phyloP scores from a whole-genome alignment of 2,329 filamentous ascomycete species.

The Chaetomium sp. region DNA sequence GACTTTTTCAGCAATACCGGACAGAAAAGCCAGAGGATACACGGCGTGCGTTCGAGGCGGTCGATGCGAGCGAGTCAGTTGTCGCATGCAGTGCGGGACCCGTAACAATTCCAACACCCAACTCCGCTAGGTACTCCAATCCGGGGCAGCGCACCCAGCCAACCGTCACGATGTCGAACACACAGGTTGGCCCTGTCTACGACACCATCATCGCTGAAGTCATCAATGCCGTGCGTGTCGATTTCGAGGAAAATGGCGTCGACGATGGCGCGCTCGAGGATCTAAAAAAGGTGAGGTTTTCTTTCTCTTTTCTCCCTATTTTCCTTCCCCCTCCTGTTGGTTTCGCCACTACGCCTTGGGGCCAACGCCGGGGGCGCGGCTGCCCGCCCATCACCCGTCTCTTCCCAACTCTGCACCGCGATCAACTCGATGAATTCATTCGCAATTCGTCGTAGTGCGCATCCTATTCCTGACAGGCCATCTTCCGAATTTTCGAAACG shows the following conservation, averaged over 20 bases:
- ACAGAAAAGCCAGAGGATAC: neutral
- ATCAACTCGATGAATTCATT: conserved; percentile 1
- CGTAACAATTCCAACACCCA: neutral
- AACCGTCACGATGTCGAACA: conserved; percentile 48
- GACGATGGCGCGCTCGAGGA: conserved; percentile 82
- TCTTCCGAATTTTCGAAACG: neutral
- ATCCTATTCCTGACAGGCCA: neutral
- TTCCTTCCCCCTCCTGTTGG: neutral
- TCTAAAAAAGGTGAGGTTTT: conserved; percentile 69
- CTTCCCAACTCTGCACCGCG: neutral
- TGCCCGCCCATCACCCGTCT: neutral
- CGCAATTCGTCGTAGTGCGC: conserved; percentile 18
- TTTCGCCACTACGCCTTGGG: neutral
- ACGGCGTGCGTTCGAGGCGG: too few relatives aligned
- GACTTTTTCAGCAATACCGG: neutral
- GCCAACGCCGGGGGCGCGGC: too few relatives aligned
- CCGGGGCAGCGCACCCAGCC: neutral
- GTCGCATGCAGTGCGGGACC: conserved; percentile 5
- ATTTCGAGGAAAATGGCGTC: conserved; percentile 95
- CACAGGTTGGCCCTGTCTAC: conserved; percentile 69
- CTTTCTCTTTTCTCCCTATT: conserved; percentile 9
- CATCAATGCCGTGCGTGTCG: conserved; percentile 82
- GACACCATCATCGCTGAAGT: conserved; percentile 73
- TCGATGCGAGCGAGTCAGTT: neutral
- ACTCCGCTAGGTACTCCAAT: conserved; percentile 4